Base-by-base conservation (phyloP, 225 moss, liverwort and hornwort genomes). In the Asterella californica region DNA sequence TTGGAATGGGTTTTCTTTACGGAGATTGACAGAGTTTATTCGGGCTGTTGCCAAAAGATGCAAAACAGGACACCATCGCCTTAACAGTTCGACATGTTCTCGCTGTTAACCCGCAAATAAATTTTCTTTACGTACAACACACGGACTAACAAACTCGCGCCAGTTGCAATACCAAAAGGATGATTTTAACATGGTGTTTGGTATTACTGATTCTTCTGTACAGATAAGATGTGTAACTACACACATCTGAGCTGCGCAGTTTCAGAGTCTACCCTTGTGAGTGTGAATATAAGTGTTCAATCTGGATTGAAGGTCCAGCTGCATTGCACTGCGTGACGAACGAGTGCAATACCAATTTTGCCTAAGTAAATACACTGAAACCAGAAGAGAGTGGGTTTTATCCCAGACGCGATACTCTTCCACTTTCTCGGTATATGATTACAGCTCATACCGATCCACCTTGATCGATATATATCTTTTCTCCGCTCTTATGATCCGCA, bases 231-330 rank as follows among this genome's bases (percentile, higher is more conserved):
- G 45, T 70, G 70, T 15, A 70, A 25, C 70, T 70, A 70, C 70
- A 70, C 70, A 70, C 70, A 70, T 70, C 70, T 70, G 70, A 70
- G 45, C 70, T 70, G 70, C 70, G 70, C 70, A 70, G 70, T 46
- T 70, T 70, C 70, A 46, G 70, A 70, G 70, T 46, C 45, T 70
- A 70, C 70, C 70, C 37, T 33, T 67, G 33, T 36, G 67, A 25
- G 27, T 17, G 70, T 70, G 25, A 70, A 46, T 70, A 22, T 62
- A n/a, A 24, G 62, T 62, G 38, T 70, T 70, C 22, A 25, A 70
- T 19, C 29, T 72, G 72, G 72, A 48, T 38, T 22, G 38, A 8
- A 38, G 22, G 1, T 4, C 42, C 69, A 15, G 21, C 21, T 32
- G 65, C 15, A 32, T 17, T 65, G 33, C 15, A 33, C 59, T 19